Percentiles rank a stretch among this genome's conserved stretches.
These are phyloP conservation scores for Heterobasidion annosum DNA, from an alignment of 1,284 basidiomycete species.

Conservation along the genomic window DNA sequence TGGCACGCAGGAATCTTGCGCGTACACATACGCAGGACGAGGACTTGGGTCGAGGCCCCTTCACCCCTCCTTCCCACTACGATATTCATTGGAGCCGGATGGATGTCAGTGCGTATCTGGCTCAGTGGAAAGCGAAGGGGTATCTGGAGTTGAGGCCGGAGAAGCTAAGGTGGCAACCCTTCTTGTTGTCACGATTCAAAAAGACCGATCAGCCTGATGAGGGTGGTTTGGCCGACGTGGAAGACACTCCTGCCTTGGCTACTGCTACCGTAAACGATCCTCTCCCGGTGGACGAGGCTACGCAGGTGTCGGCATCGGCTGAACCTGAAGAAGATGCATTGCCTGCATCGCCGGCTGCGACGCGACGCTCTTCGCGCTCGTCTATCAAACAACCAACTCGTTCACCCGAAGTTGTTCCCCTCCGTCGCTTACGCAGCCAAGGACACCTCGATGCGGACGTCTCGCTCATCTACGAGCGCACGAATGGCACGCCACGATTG, in stretches of 20 bases:
- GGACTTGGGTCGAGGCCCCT: constrained; percentile 36
- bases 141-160: constrained; percentile 78
- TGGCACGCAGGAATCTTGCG: constrained; percentile 53
- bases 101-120: constrained; percentile 61
- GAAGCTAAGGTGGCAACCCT: constrained; percentile 92
- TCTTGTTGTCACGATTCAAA: constrained; percentile 60
- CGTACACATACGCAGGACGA: constrained; percentile 46
- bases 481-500: not conserved
- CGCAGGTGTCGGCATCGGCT: constrained; percentile 7
- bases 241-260: constrained; percentile 1
- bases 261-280: constrained; percentile 2
- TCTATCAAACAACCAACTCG: constrained; percentile 3
- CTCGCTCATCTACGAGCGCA: not conserved
- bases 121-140: constrained; percentile 72
- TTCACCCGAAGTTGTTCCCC: constrained; percentile 6
- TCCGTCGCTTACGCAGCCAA: constrained; percentile 18
- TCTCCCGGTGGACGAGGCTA: constrained; percentile 7
- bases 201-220: constrained; percentile 25
- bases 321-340: not conserved
- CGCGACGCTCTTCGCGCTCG: not conserved
- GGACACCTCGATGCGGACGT: not conserved
- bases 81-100: constrained; percentile 68
- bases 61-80: constrained; percentile 68
- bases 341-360: not conserved
- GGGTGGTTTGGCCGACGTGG: constrained; percentile 15